Base-by-base conservation (phyloP, 2,329 filamentous ascomycete species). In the Fusarium camptoceras region DNA sequence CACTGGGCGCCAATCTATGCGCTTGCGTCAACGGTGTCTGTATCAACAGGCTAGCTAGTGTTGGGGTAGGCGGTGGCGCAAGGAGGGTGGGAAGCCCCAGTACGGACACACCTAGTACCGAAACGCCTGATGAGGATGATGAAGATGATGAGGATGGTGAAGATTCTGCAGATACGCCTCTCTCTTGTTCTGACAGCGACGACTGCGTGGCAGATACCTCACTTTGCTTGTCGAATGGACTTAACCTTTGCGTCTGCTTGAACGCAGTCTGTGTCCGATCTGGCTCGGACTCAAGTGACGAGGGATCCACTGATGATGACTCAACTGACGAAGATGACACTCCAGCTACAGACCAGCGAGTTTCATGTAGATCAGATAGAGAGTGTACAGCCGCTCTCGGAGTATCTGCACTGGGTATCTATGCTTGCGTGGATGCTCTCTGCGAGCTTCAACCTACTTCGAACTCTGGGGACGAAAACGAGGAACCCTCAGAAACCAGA, bases 361-460 rank as follows among this genome's bases (percentile, higher is more conserved):
- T 63, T n/a, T 5, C 59, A 1, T 63, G 59, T 8, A 15, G 9
- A 14, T 41, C 34, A 12, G 37, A 25, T 6, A 30, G 39, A 7
- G 58, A 64, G 11, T 64, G 61, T 46, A 64, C 59, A 28, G 59
- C 51, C 2, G 22, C 61, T 6, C 61, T 64, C 5, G 61, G 61
- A 6, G 14, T 49, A n/a, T 64, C 61, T 7, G 37, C 15, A 5
- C 10, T 64, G 11, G 61, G 61, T 5, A 64, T 64, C 3, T 50
- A 57, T 22, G 50, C 34, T 8, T 64, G 61, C 7, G 61, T 64
- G 16, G 59, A 64, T 27, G 44, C 58, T 16, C 22, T 64, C 28
- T 64, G 61, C 9, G 50, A 63, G 49, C 41, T 64, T 24, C 60
- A 64, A 6, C 60, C 43, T 10, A 56, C 58, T 6, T 2, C 49